Evolutionary conservation across 495 filamentous ascomycete species (phyloP).

Genomic region (Penicillium argentinense): DNA sequence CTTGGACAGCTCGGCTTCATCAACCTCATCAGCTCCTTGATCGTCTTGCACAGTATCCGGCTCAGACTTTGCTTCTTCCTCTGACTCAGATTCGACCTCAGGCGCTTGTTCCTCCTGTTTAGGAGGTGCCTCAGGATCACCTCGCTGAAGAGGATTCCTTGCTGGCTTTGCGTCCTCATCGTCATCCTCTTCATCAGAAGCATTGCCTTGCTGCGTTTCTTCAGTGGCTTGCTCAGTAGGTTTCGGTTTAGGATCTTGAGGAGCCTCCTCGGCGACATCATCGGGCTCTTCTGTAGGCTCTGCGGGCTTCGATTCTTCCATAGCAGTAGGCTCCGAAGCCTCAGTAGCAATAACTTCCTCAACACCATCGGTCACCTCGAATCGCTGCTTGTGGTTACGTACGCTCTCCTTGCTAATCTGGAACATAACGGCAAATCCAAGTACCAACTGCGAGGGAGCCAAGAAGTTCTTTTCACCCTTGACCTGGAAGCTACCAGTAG

Average conservation of each 20-base stretch:
- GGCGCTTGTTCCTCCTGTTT: slow-evolving; percentile 28
- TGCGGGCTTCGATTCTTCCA: background rate
- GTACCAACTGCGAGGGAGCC: slow-evolving; percentile 80
- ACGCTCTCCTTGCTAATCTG: slow-evolving; percentile 88
- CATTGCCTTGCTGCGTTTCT: slow-evolving; percentile 17
- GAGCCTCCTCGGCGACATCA: slow-evolving; percentile 4
- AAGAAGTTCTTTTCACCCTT: slow-evolving; percentile 86
- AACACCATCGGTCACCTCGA: slow-evolving; percentile 49
- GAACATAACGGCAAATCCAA: slow-evolving; percentile 87
- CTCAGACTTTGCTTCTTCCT: slow-evolving; percentile 19
- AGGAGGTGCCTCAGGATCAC: slow-evolving; percentile 23
- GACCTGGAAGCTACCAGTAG: slow-evolving; percentile 73
- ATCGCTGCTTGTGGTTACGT: slow-evolving; percentile 68
- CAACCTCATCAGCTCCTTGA: slow-evolving; percentile 13
- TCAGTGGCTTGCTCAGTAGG: no score
- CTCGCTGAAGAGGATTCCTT: slow-evolving; percentile 33
- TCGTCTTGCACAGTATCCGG: slow-evolving; percentile 13
- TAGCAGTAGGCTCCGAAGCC: background rate
- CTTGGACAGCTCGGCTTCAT: slow-evolving; percentile 13
- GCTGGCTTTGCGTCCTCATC: slow-evolving; percentile 19
- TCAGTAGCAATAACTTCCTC: slow-evolving; percentile 8
- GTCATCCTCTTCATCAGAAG: slow-evolving; percentile 32
- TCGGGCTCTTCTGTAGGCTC: slow-evolving; percentile 1
- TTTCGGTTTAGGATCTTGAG: no score
- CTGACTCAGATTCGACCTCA: slow-evolving; percentile 33